Base-by-base conservation (phyloP, 371 early-diverging fungal species). In the Haplosporangium sp. region DNA sequence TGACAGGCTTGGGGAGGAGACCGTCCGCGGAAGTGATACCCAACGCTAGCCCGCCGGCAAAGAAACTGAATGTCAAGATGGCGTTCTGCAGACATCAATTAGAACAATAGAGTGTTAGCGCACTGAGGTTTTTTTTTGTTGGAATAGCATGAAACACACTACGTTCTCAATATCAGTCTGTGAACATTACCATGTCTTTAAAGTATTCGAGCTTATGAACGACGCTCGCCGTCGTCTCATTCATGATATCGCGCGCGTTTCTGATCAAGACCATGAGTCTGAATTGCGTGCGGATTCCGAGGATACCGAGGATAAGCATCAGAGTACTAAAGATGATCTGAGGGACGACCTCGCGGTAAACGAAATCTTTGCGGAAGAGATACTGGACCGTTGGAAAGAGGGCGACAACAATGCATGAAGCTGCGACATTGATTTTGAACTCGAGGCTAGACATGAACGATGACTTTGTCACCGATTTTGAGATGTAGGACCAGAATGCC, bases 361-460 rank as follows among this genome's bases (percentile, higher is more conserved):
- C 56, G 53, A 59, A 45, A 60, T 73, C 64, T 12, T 73, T 62
- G 11, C 74, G 52, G 61, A 73, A 63, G 42, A 67, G 21, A 47
- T 51, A 73, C 51, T 73, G 74, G 45, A 67, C 29, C 18, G 68
- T 67, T 0, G 74, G 74, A 41, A 58, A 73, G 14, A 67, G 18
- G 5, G 51, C 61, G 16, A 67, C 43, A 13, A 48, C 68, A 21
- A 73, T 16, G 38, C 57, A 43, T 0, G 74, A 73, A 38, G 23
- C 52, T 9, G 52, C 64, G 16, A 67, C 64, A 52, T 73, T 67
- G 55, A 67, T 21, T 45, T 67, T 67, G 68, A 73, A 73, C 48
- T 73, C 74, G 18, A 73, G 55, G 21, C 74, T 73, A 4, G 68
- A 62, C 74, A 67, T 63, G 60, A 73, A 73, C 23, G 63, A 63